These are phyloP conservation scores for Sugiyamaella pinicola DNA, from an alignment of 1,139 yeast species.

Conservation along the genomic window DNA sequence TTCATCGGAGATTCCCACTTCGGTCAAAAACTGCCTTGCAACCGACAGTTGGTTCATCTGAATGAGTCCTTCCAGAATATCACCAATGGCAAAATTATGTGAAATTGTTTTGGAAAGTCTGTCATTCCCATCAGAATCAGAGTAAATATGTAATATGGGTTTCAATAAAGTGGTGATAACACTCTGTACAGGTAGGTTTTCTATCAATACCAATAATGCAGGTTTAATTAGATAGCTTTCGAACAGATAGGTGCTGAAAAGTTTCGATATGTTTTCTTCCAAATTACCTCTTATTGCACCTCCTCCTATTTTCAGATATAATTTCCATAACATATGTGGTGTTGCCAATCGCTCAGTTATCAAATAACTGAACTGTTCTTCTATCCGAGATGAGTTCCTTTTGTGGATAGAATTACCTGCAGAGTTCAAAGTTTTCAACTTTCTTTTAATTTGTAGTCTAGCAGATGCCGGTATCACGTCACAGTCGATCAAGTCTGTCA, in stretches of 20 bases:
- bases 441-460: background rate
- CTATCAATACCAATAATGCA: conserved; percentile 4
- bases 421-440: background rate
- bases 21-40: conserved; percentile 16
- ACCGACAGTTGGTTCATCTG: conserved; percentile 12
- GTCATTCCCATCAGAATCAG: background rate
- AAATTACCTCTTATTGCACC: conserved; percentile 7
- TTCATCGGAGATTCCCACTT: conserved; percentile 3
- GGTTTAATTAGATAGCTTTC: conserved; percentile 4
- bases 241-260: conserved; percentile 7
- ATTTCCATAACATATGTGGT: conserved; percentile 3
- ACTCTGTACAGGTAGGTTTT: conserved; percentile 8
- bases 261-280: conserved; percentile 1
- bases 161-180: conserved; percentile 8
- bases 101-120: background rate
- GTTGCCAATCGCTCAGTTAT: conserved; percentile 2
- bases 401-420: background rate
- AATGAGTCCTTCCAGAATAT: conserved; percentile 13
- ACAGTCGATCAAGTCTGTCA: background rate
- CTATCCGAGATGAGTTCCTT: background rate
- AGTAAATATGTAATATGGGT: background rate
- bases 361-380: conserved; percentile 7
- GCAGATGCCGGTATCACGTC: background rate
- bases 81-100: conserved; percentile 13
- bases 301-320: conserved; percentile 5